Evolutionary conservation across 1,139 yeast species (phyloP), one percentile per base, ranked within the genome.

Genomic region (Kodamaea sp.): DNA sequence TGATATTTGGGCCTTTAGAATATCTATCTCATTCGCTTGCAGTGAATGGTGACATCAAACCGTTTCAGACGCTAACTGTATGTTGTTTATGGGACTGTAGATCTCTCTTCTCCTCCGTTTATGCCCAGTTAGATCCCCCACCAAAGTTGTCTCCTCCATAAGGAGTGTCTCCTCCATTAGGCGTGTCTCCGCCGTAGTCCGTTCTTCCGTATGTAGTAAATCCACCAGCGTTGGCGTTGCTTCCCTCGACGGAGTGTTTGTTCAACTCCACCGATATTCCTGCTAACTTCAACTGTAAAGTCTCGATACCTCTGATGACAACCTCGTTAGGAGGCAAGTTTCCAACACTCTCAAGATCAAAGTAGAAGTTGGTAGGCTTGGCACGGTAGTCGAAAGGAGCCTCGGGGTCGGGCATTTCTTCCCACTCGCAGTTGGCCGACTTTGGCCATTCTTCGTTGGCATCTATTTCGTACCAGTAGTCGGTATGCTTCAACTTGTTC

Each of bases 401-500:
- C 39, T 83, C 94, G 15, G 90, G 89, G 51, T 80, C 81, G 18
- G 97, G 96, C 11, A 92, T 88, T 58, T 92, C 98, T 66, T 92
- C 99, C 83, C 94, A 92, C 50, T 87, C 96, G 47, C 95, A 80
- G 63, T 94, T 92, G 46, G 78, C 78, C 30, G 89, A 78, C 47
- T 74, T 77, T 26, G 97, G 97, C 99, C 99, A 92, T 67, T 92
- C 99, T 29, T 74, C 78, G 27, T 78, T 88, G 22, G 87, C 83
- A 55, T 82, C 86, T 43, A 82, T 94, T 62, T 92, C 98, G 58
- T 83, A 88, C 99, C 99, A 92, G 56, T 78, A 86, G 51, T 89
- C 96, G 0, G 98, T 92, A 58, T 92, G 98, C 54, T 84, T 83
- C 50, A 94, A 73, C 64, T 92, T 94, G 63, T 92, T 92, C 95